Evolutionary conservation across 345 rosid species (phyloP), one percentile per base, ranked within the genome.

Genomic region (Eucalyptus coolabah): DNA sequence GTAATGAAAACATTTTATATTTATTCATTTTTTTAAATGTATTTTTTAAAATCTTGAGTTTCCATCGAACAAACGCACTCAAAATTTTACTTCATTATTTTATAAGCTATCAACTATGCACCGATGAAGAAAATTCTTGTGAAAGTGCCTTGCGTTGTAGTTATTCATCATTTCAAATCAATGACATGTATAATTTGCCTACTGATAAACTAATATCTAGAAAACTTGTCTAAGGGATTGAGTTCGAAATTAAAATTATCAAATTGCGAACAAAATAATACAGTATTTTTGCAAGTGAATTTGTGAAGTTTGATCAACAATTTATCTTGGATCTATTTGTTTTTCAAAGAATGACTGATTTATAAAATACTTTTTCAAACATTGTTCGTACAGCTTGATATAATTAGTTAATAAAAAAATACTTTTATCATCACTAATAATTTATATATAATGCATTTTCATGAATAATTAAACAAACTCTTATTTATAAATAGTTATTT

Each of bases 221-320:
- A 65, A n/a, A 65, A n/a, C 19, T 1, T 17, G 19, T 65, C 77
- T 6, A 32, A 65, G 8, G 18, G 12, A 14, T 65, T 0, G 2
- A 65, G 11, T 16, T 16, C 11, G 2, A n/a, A 8, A n/a, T 65
- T 15, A 8, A n/a, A 65, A 15, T 2, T 65, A 16, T 56, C 21
- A 17, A 34, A 65, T 32, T 65, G 69, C 9, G 0, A 30, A n/a
- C 10, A 0, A 65, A n/a, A 15, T 11, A 32, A 7, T n/a, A 30
- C 37, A 17, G 3, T n/a, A n/a, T n/a, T 15, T 65, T 65, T 0
- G 6, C 9, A 3, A 34, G 4, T 14, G 21, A n/a, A 65, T n/a
- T 30, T 65, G 1, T n/a, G 12, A n/a, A 65, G 37, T 65, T n/a
- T n/a, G 11, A n/a, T 65, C 34, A 16, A 1, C 18, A 65, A 65